These are phyloP conservation scores for Phylloporus rhodoxanthus DNA, from an alignment of 768 basidiomycete genomes.

Conservation along the genomic window DNA sequence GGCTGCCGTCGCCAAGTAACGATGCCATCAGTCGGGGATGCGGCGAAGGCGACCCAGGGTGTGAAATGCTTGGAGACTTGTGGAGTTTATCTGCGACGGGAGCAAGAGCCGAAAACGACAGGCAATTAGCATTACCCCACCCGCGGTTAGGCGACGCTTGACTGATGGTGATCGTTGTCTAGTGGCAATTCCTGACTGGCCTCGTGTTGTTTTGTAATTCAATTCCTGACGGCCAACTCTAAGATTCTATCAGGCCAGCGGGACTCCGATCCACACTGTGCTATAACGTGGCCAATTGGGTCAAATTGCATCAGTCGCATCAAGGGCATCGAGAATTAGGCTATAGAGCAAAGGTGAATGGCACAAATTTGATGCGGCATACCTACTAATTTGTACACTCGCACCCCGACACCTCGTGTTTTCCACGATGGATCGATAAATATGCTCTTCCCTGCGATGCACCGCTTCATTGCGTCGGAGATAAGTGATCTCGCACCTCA, in stretches of 20 bases:
- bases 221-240: slow-evolving; percentile 10
- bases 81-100: slow-evolving; percentile 8
- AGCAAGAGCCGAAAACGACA: slow-evolving; percentile 11
- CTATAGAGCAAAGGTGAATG: slow-evolving; percentile 9
- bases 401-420: slow-evolving; percentile 26
- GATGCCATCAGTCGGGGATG: background rate
- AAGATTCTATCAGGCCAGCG: slow-evolving; percentile 13
- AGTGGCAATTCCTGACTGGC: slow-evolving; percentile 6
- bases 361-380: slow-evolving; percentile 1
- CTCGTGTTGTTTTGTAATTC: slow-evolving; percentile 19
- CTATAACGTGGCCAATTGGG: slow-evolving; percentile 2
- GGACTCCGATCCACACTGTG: slow-evolving; percentile 1
- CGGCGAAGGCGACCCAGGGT: slow-evolving; percentile 3
- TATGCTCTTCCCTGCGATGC: slow-evolving; percentile 20
- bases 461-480: slow-evolving; percentile 26
- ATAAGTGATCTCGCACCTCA: slow-evolving; percentile 20
- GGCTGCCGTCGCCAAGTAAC: slow-evolving; percentile 1
- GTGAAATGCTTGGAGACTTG: slow-evolving; percentile 10
- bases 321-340: slow-evolving; percentile 6
- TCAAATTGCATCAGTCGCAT: slow-evolving; percentile 3
- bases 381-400: slow-evolving; percentile 10
- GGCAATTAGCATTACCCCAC: slow-evolving; percentile 9
- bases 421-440: slow-evolving; percentile 27
- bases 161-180: slow-evolving; percentile 16
- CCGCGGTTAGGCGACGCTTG: slow-evolving; percentile 14